Conservation (phyloP, 495 filamentous ascomycete genomes). For the Xanthoparmelia taractica region DNA sequence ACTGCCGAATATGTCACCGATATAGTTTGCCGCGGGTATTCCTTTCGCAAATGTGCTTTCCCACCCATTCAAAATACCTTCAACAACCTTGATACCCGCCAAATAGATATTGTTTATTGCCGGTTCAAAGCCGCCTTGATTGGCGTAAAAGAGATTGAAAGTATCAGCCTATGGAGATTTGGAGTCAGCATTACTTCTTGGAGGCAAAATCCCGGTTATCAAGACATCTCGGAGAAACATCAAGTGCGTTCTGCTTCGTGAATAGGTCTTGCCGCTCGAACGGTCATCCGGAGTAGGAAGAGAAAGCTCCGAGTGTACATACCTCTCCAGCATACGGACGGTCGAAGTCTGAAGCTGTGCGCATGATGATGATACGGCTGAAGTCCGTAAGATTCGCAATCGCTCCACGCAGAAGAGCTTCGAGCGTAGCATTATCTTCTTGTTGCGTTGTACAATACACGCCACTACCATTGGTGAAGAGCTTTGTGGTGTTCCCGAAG, state of each 20-base stretch:
- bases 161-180: conserved; percentile 28
- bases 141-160: conserved; percentile 49
- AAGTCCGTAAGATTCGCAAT: conserved; percentile 54
- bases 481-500: conserved; percentile 56
- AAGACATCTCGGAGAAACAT: not conserved
- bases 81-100: conserved; percentile 58
- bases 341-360: conserved; percentile 66
- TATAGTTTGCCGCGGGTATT: conserved; percentile 57
- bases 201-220: not conserved
- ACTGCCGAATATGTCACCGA: conserved; percentile 65
- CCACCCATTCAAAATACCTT: conserved; percentile 59
- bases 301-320: not conserved
- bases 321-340: conserved; percentile 51
- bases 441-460: conserved; percentile 64
- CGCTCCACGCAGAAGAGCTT: conserved; percentile 56
- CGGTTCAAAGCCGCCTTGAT: conserved; percentile 53
- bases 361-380: conserved; percentile 62
- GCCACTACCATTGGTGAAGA: conserved; percentile 61
- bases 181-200: not conserved
- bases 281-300: not conserved
- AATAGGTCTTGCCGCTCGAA: not conserved
- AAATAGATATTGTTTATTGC: conserved; percentile 58
- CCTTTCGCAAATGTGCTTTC: conserved; percentile 49
- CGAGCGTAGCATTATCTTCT: conserved; percentile 67
- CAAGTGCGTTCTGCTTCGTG: not conserved